phyloP scores from a whole-genome alignment of 2,329 filamentous ascomycete genomes.

The Cephalotrichum gorgonifer region DNA sequence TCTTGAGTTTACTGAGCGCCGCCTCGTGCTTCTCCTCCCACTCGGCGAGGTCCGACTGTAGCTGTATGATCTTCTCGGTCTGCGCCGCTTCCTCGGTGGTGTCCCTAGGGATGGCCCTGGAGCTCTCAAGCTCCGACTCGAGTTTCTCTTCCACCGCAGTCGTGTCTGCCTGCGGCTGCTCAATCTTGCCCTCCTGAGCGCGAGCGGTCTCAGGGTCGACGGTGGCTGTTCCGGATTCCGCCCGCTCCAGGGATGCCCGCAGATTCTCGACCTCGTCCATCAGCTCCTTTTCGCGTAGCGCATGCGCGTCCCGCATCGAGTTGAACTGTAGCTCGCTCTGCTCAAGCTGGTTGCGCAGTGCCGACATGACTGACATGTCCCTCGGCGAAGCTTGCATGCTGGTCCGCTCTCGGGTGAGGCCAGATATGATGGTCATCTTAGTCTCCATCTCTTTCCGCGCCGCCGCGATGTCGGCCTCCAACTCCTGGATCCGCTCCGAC shows the following conservation, averaged over 20 bases:
- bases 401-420: constrained; percentile 82
- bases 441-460: constrained; percentile 94
- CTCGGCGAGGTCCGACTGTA: constrained; percentile 60
- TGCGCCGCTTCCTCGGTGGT: constrained; percentile 22
- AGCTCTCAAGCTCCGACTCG: constrained; percentile 54
- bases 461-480: constrained; percentile 74
- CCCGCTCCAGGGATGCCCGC: constrained; percentile 40
- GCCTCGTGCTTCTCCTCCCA: constrained; percentile 71
- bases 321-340: constrained; percentile 75
- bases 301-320: constrained; percentile 61
- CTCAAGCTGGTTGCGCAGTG: constrained; percentile 78
- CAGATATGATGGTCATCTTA: constrained; percentile 93
- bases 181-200: constrained; percentile 47
- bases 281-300: constrained; percentile 65
- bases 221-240: constrained; percentile 7
- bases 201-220: constrained; percentile 17
- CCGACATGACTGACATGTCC: constrained; percentile 83
- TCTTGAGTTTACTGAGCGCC: constrained; percentile 59
- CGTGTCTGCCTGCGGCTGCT: constrained; percentile 61
- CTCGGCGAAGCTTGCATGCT: constrained; percentile 77
- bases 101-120: constrained; percentile 45
- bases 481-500: constrained; percentile 79
- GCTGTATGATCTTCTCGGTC: constrained; percentile 47
- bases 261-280: constrained; percentile 60
- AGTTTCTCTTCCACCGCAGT: constrained; percentile 69